A percentile compares a stretch with the other conserved stretches of the same genome.
Conservation (phyloP, 768 basidiomycete species). For the Psilocybe sp. region DNA sequence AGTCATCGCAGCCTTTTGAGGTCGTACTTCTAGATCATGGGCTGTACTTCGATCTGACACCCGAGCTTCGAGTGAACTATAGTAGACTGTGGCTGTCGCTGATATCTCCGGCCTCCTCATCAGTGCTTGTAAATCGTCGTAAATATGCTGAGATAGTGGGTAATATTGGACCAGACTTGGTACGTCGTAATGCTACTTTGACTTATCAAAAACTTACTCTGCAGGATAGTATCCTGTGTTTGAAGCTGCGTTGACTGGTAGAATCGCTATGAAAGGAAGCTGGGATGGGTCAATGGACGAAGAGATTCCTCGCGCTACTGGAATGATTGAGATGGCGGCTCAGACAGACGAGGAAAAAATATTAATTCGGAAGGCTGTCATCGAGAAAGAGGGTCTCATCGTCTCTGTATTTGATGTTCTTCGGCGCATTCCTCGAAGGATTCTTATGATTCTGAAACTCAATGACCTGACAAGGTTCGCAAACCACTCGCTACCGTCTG, state of each 20-base stretch:
- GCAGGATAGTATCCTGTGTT: constrained; percentile 80
- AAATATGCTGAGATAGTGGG: constrained; percentile 91
- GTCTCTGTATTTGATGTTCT: constrained; percentile 85
- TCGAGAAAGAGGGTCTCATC: constrained; percentile 79
- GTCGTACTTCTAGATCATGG: constrained; percentile 94
- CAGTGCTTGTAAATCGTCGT: constrained; percentile 63
- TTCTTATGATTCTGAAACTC: constrained; percentile 80
- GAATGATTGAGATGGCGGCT: constrained; percentile 71
- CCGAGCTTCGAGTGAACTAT: constrained; percentile 77
- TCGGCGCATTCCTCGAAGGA: constrained; percentile 78
- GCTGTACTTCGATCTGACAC: constrained; percentile 87
- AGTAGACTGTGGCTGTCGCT: constrained; percentile 89
- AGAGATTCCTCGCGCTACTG: constrained; percentile 61
- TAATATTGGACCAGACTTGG: constrained; percentile 85
- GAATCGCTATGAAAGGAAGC: constrained; percentile 69
- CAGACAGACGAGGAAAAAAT: constrained; percentile 79
- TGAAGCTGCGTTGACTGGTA: constrained; percentile 91
- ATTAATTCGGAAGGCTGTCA: constrained; percentile 78
- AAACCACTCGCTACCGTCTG: background rate
- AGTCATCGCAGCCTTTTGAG: constrained; percentile 92
- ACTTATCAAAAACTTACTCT: background rate
- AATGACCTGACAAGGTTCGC: constrained; percentile 80
- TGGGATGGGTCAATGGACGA: constrained; percentile 39
- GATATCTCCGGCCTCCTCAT: constrained; percentile 67
- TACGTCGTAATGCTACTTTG: constrained; percentile 34